phyloP scores from a whole-genome alignment of 805 yeast genomes.

The Metschnikowia cubensis region DNA sequence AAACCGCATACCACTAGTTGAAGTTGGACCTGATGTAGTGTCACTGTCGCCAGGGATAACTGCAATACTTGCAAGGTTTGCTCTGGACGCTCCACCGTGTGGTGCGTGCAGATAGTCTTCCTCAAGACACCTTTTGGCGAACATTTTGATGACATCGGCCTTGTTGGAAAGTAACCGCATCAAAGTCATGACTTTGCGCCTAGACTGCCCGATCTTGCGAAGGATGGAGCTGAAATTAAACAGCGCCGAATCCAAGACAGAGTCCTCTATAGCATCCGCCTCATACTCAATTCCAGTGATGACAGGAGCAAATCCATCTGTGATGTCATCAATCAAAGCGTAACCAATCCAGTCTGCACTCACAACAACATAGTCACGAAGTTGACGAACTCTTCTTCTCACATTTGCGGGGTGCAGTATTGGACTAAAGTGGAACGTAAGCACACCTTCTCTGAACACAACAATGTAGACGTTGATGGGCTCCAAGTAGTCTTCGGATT shows the following conservation, averaged over 20 bases:
- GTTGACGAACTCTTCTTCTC: conserved; percentile 75
- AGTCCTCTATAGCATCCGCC: conserved; percentile 79
- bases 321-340: conserved; percentile 78
- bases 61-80: conserved; percentile 17
- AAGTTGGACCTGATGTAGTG: conserved; percentile 10
- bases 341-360: conserved; percentile 81
- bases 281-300: conserved; percentile 74
- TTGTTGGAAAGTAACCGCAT: conserved; percentile 87
- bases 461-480: conserved; percentile 66
- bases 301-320: conserved; percentile 81
- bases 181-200: conserved; percentile 88
- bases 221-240: conserved; percentile 74
- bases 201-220: conserved; percentile 78
- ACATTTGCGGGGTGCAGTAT: conserved; percentile 63
- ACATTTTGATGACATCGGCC: conserved; percentile 95
- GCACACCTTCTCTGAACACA: conserved; percentile 56
- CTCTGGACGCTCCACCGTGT: conserved; percentile 14
- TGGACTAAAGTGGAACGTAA: conserved; percentile 58
- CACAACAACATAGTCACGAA: conserved; percentile 73
- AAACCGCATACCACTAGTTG: conserved; percentile 28
- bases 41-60: conserved; percentile 1
- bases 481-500: conserved; percentile 77
- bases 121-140: conserved; percentile 92
- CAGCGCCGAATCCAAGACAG: conserved; percentile 77
- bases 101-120: conserved; percentile 32